Evolutionary conservation across 1,284 basidiomycete genomes (phyloP), one percentile per base, ranked within the genome.

Genomic region (Austroboletus niveus): DNA sequence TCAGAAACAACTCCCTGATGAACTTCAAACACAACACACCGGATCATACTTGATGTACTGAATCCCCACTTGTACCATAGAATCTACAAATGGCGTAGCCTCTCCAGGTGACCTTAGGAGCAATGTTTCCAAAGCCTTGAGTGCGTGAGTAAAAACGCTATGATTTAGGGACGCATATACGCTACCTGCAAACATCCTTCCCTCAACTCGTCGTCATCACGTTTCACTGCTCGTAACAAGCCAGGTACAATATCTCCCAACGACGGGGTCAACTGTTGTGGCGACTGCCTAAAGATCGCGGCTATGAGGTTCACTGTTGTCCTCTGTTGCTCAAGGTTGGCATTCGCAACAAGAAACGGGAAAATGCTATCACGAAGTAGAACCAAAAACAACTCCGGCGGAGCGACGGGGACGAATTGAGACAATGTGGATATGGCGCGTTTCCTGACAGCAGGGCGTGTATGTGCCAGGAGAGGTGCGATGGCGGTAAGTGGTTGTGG

Each of bases 31-130:
- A 35, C 11, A 30, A 75, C 89, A 60, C 64, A 94, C 91, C 1
- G 97, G 96, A 66, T 99, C 96, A 68, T 94, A 89, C 69, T 93
- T 95, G 74, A 98, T 89, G 57, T 86, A 87, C 57, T 85, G 80
- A 34, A 80, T 80, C 3, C 87, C 90, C 12, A 80, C 74, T 51
- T 87, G 81, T 14, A 91, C 78, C 56, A 94, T 86, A 8, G 78
- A 69, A 36, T 72, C 72, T 40, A 98, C 71, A 64, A 87, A 92
- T 0, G 87, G 77, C 0, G 87, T 84, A 22, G 91, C 81, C 62
- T 96, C 94, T 2, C 80, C 74, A 0, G 94, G 92, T 65, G 93
- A 94, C 54, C 88, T 81, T 49, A 97, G 71, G 0, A 96, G 77
- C 8, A 97, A 71, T 0, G 85, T 82, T 68, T 98, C 95, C 52